Evolutionary conservation across 176 grass and related monocot species (phyloP).

Genomic region (Guadua angustifolia): DNA sequence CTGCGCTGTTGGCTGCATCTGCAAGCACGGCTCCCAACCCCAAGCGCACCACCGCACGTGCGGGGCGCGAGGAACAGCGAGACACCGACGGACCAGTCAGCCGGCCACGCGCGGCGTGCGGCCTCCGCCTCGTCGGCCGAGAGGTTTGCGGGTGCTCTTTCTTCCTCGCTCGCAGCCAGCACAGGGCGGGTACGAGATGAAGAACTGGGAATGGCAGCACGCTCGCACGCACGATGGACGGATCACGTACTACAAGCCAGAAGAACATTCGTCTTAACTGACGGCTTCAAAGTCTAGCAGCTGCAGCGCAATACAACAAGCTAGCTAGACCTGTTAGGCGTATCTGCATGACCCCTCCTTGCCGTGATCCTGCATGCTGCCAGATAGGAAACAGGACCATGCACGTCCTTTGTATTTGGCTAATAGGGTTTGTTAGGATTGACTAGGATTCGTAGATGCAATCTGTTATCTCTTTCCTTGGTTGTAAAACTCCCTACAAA

Average conservation of each 20-base stretch:
- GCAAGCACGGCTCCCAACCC: background rate
- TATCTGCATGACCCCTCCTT: no score
- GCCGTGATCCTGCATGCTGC: no score
- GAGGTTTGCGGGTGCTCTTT: background rate
- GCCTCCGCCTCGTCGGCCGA: constrained; percentile 34
- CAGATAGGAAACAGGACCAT: no score
- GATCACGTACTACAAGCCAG: no score
- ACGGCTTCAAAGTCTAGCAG: background rate
- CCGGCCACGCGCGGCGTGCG: background rate
- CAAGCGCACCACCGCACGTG: background rate
- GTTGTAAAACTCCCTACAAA: no score
- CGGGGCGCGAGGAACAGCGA: background rate
- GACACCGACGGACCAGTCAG: background rate
- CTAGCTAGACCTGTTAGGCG: no score
- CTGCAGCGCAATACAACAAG: background rate
- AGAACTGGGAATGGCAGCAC: background rate
- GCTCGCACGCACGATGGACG: background rate
- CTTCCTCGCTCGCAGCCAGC: background rate
- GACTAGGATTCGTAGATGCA: no score
- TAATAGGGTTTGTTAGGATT: no score
- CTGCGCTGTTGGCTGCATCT: background rate
- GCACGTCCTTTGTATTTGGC: no score
- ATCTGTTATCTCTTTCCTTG: no score
- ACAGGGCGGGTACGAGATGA: background rate
- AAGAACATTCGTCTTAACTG: constrained; percentile 30